Base-by-base conservation (phyloP, 2,329 filamentous ascomycete genomes). In the Fusarium torulosum region DNA sequence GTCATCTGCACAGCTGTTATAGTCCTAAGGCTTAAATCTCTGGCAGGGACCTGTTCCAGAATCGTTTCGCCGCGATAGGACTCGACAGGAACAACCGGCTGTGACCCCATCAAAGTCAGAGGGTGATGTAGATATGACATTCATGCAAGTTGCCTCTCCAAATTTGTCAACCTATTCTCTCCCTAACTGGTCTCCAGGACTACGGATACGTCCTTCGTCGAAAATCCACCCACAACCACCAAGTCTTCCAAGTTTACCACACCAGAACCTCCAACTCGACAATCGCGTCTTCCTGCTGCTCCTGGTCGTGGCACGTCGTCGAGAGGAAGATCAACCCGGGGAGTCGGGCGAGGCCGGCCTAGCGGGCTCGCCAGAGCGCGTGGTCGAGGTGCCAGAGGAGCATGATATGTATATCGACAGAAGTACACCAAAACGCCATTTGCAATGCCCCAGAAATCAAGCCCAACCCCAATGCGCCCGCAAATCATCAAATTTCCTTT, bases 181-280 rank as follows among this genome's bases (percentile, higher is more conserved):
- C 23, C 44, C 64, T 73, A 69, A 74, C 63, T 55, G 65, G 66
- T 40, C 42, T 45, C 21, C 56, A 95, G 92, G 85, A 97, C 94
- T 23, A 97, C 93, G 13, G 94, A 97, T 75, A 96, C 91, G 7
- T 93, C 92, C 2, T 97, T 97, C 75, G 88, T 97, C 56, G 93
- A 97, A 33, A 92, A 97, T 72, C 94, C 94, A 9, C 79, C 85
- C 3, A 80, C 81, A n/a, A 80, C 85, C 15, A 83, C 83, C 23
- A 88, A 83, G 71, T 76, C 83, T 19, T 78, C 84, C 25, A 85
- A 81, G 63, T 83, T 82, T 66, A 76, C 79, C 27, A 81, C 79
- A 8, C 77, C 84, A 8, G 81, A 75, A 55, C 44, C 71, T 29
- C 53, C 52, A 15, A 46, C 45, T 38, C 82, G 79, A 45, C 80